A percentile compares a stretch with the other conserved stretches of the same genome.
phyloP scores from a whole-genome alignment of 345 rosid genomes.

The Erodium maritimum region DNA sequence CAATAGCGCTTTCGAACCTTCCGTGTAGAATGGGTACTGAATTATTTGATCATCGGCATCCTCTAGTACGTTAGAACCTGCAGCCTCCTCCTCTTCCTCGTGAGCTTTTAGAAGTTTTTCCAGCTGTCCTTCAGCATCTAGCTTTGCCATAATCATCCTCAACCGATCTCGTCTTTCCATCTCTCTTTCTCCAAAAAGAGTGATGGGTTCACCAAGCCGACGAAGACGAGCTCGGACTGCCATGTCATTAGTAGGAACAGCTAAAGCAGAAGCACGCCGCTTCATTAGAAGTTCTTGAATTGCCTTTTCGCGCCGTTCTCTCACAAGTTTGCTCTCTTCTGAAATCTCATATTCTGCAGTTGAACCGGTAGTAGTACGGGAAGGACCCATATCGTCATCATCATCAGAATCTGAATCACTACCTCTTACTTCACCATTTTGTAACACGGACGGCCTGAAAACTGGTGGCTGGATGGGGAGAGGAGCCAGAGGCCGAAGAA shows the following conservation, averaged over 20 bases:
- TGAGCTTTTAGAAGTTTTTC: constrained; percentile 79
- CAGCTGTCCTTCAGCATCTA: constrained; percentile 71
- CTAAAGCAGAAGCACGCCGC: constrained; percentile 79
- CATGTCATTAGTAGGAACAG: constrained; percentile 93
- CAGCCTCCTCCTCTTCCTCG: constrained; percentile 75
- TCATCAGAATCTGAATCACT: constrained; percentile 53
- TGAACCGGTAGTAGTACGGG: constrained; percentile 18
- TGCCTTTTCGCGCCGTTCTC: constrained; percentile 87
- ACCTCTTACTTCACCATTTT: constrained; percentile 41
- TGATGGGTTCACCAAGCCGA: constrained; percentile 80
- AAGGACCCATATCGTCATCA: constrained; percentile 27
- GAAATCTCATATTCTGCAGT: constrained; percentile 39
- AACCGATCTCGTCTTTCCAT: constrained; percentile 95
- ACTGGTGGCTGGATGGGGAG: constrained; percentile 38
- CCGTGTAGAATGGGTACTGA: constrained; percentile 75
- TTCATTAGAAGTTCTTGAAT: constrained; percentile 69
- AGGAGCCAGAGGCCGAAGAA: constrained; percentile 43
- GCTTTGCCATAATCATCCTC: constrained; percentile 75
- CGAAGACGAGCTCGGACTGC: constrained; percentile 80
- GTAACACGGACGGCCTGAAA: constrained; percentile 38
- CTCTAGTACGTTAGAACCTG: constrained; percentile 30
- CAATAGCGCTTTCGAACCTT: constrained; percentile 62
- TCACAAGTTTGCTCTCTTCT: constrained; percentile 51
- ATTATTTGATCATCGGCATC: constrained; percentile 53
- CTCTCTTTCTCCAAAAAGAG: constrained; percentile 88